phyloP scores from a whole-genome alignment of 495 filamentous ascomycete species.

The Corynascus novoguineensis region DNA sequence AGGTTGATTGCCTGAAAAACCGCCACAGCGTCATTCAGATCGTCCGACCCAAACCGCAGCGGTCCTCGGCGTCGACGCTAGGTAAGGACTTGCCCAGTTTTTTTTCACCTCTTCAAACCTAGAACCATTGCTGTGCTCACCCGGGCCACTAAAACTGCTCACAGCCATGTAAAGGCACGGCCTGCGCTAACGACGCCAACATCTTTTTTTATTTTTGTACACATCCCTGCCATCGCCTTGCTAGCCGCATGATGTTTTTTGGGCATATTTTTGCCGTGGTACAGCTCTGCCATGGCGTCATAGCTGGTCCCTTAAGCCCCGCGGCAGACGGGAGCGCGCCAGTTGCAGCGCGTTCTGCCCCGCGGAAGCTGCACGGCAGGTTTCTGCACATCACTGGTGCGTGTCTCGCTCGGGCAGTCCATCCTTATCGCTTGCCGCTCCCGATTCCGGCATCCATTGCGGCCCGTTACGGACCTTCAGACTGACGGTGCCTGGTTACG shows the following conservation, averaged over 20 bases:
- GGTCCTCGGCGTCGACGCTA: too few species aligned
- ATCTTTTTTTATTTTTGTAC: not conserved
- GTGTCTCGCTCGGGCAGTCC: too few species aligned
- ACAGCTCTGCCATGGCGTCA: conserved; percentile 36
- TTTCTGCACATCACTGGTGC: conserved; percentile 95
- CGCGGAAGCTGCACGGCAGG: conserved; percentile 61
- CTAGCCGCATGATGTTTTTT: conserved; percentile 18
- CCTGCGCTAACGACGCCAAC: conserved; percentile 1
- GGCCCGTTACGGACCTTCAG: not conserved
- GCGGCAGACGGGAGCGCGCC: conserved; percentile 9
- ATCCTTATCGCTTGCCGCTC: conserved; percentile 12
- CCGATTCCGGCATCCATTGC: not conserved
- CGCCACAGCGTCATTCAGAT: too few species aligned
- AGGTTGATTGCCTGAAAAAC: too few species aligned
- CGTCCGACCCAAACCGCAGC: too few species aligned
- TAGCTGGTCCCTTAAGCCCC: conserved; percentile 21
- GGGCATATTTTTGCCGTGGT: conserved; percentile 22
- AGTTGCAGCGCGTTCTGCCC: conserved; percentile 18
- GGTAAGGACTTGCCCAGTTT: conserved; percentile 8
- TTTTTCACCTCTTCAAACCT: not conserved
- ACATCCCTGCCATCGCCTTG: not conserved
- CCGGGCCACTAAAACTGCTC: too few species aligned
- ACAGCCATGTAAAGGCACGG: conserved; percentile 12
- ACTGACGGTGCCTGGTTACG: not conserved
- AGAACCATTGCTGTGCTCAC: too few species aligned